A percentile compares a stretch with the other conserved stretches of the same genome.
Evolutionary conservation across 768 basidiomycete species (phyloP).

Genomic region (Paxillus ammoniavirescens): DNA sequence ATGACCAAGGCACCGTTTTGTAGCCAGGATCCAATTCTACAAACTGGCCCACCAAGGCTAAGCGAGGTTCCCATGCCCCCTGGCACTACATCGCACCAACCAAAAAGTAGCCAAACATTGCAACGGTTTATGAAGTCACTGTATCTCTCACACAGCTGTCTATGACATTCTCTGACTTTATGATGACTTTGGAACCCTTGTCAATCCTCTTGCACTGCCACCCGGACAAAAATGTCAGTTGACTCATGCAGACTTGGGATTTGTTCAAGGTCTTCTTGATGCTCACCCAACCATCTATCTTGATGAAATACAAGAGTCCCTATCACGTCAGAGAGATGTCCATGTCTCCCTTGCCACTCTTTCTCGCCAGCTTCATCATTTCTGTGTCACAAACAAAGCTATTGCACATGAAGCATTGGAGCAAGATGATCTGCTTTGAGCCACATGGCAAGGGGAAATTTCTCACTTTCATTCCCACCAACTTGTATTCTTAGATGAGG

Average conservation of each 20-base stretch:
- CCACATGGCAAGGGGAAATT: constrained; percentile 16
- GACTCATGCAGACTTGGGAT: constrained; percentile 3
- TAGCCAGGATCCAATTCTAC: no score
- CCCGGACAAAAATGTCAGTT: constrained; percentile 10
- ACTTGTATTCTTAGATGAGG: constrained; percentile 22
- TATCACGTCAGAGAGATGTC: constrained; percentile 7
- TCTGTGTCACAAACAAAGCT: neutral
- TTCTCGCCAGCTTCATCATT: neutral
- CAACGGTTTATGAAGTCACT: no score
- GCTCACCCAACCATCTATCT: constrained; percentile 10
- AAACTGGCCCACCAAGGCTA: no score
- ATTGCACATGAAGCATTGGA: neutral
- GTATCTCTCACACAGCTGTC: constrained; percentile 12
- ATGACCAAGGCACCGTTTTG: no score
- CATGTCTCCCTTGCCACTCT: constrained; percentile 12
- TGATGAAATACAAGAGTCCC: constrained; percentile 15
- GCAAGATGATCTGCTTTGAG: constrained; percentile 25
- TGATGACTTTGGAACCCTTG: constrained; percentile 9
- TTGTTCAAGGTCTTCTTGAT: constrained; percentile 18
- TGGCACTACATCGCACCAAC: no score
- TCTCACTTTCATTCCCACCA: neutral
- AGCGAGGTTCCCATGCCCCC: no score
- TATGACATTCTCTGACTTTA: constrained; percentile 16
- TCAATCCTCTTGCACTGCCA: constrained; percentile 18
- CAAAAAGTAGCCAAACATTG: no score